Percentiles rank a stretch among this genome's conserved stretches.
Evolutionary conservation across 306 rosid genomes (phyloP).

Genomic region (Glycyrrhiza uralensis): DNA sequence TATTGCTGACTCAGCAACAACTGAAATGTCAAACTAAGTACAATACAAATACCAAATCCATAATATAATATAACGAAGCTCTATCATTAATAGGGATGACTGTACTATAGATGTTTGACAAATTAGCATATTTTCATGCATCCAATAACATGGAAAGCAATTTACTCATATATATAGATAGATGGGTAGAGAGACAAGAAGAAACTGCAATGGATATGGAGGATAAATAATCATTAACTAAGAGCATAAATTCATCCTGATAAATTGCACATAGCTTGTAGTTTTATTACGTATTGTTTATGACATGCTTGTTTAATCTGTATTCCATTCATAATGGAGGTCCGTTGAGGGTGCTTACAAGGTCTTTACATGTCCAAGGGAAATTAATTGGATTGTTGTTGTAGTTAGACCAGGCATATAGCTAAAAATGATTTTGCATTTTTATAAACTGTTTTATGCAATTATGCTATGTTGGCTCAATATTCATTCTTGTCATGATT

Average conservation of each 20-base stretch:
- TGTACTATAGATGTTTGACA: not conserved
- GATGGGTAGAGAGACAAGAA: no score
- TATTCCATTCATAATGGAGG: not conserved
- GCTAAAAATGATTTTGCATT: not conserved
- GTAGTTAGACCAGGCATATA: not conserved
- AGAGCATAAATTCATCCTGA: not conserved
- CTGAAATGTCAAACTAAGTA: no score
- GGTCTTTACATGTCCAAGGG: not conserved
- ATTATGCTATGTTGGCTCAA: not conserved
- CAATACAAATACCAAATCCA: no score
- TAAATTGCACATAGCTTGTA: not conserved
- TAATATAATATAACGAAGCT: no score
- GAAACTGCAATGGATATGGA: not conserved
- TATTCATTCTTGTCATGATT: slow-evolving; percentile 14
- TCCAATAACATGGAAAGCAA: not conserved
- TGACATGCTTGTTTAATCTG: not conserved
- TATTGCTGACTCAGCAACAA: no score
- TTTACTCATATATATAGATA: not conserved
- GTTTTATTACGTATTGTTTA: not conserved
- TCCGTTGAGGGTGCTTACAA: not conserved
- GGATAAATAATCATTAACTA: not conserved
- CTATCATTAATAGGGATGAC: no score
- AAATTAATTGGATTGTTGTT: not conserved
- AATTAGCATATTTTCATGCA: not conserved
- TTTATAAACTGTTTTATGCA: not conserved